Evolutionary conservation across 257 asterid genomes (phyloP), one percentile per base, ranked within the genome.

Genomic region (Jacaranda copaia): DNA sequence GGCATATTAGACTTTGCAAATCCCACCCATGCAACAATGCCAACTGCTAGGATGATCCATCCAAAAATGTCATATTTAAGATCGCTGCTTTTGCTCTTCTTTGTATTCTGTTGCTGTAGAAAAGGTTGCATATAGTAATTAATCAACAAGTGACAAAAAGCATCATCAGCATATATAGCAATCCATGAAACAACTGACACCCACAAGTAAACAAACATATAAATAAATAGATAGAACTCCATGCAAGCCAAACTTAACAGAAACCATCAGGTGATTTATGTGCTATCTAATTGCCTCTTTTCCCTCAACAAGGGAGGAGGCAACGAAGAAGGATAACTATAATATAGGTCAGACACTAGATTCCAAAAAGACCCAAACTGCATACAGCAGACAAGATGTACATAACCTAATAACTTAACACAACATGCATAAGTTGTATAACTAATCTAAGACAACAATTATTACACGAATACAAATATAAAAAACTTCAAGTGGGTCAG

Each of bases 1-100:
- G 92, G 86, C 72, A 78, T 71, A 59, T 84, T 81, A 36, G 92
- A 83, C 75, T 86, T 88, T 0, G 92, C 86, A 43, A 89, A 84
- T 14, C 91, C 92, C 12, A 89, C 84, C 95, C 92, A 90, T 7
- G 88, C 93, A 72, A 85, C 90, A 63, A 90, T 84, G 25, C 96
- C 89, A 69, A 85, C 88, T 12, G 91, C 91, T 64, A 91, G 94
- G 72, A 91, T 89, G 68, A 91, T 69, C 95, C 92, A 91, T 53
- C 94, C 93, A 57, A 82, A 83, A 10, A 91, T 58, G 79, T 88
- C 97, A 36, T 91, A 91, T 74, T 82, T 87, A 67, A 88, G 83
- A 87, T 91, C 97, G 62, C 83, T 86, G 84, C 75, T 83, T 80
- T 84, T 89, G 78, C 84, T 84, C 82, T 87, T 85, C 81, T 83